These are phyloP conservation scores for Isoetes engelmannii DNA, from an alignment of 83 land plant genomes.

Conservation along the genomic window DNA sequence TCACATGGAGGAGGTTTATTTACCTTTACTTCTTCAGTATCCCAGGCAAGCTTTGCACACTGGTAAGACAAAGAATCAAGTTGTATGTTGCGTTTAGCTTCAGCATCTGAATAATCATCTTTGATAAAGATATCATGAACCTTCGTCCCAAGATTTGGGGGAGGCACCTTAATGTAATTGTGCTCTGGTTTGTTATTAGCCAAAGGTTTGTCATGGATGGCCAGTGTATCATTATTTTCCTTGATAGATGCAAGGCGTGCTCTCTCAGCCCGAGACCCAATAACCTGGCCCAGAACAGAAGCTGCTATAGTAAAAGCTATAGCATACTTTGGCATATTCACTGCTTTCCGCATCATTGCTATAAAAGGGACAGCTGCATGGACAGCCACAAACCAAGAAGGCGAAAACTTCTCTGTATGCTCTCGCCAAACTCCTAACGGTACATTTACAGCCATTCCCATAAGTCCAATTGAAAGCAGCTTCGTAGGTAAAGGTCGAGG, in stretches of 20 bases:
- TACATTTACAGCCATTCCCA: conserved; percentile 92
- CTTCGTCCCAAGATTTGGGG: too few relatives aligned
- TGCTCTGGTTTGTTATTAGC: too few relatives aligned
- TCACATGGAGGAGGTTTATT: too few relatives aligned
- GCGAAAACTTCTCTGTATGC: conserved; percentile 90
- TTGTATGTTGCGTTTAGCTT: too few relatives aligned
- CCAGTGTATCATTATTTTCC: too few relatives aligned
- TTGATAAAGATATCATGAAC: too few relatives aligned
- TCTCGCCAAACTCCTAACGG: conserved; percentile 96
- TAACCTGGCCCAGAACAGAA: conserved; percentile 82
- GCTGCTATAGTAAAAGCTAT: conserved; percentile 91
- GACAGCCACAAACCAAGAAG: conserved; percentile 85
- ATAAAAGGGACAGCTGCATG: conserved; percentile 97
- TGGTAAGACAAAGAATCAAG: too few relatives aligned
- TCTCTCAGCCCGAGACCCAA: conserved; percentile 91
- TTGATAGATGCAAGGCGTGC: conserved; percentile 32
- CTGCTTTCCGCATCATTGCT: conserved; percentile 86
- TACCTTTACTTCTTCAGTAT: too few relatives aligned
- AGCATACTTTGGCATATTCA: conserved; percentile 90
- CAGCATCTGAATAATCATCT: too few relatives aligned
- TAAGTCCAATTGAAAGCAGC: conserved; percentile 64
- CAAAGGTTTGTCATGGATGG: too few relatives aligned
- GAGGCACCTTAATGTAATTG: too few relatives aligned
- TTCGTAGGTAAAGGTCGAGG: conserved; percentile 82
- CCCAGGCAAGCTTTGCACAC: too few relatives aligned